Conservation (phyloP, 208 protist genomes). For the Leishmania lainsoni region DNA sequence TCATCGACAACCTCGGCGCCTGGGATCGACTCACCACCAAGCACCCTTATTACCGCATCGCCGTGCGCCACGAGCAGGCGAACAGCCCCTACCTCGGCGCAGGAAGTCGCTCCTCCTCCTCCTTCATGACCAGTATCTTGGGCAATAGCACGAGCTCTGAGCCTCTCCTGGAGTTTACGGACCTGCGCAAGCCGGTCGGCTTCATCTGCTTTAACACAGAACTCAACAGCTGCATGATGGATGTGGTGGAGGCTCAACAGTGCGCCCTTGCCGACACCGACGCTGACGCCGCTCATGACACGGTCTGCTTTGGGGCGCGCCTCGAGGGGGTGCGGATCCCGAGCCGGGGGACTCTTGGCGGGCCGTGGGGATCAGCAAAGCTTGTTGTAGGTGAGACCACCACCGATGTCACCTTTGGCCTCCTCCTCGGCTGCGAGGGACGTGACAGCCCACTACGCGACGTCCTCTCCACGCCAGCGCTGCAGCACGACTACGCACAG, state of each 20-base stretch:
- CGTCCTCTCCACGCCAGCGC: constrained; percentile 42
- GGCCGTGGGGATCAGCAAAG: constrained; percentile 46
- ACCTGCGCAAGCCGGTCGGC: constrained; percentile 78
- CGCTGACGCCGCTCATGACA: constrained; percentile 27
- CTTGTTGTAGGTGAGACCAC: constrained; percentile 32
- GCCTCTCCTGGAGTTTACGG: constrained; percentile 80
- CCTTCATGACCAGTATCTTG: constrained; percentile 58
- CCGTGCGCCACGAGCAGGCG: constrained; percentile 79
- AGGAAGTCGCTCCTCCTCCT: constrained; percentile 43
- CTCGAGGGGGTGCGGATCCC: constrained; percentile 54
- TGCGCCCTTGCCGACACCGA: background rate
- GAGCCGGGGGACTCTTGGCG: constrained; percentile 38
- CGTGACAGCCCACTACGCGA: constrained; percentile 77
- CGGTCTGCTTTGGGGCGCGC: constrained; percentile 55
- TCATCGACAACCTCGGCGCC: constrained; percentile 76
- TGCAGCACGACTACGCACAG: constrained; percentile 87
- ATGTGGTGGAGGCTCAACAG: constrained; percentile 61
- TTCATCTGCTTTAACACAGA: constrained; percentile 86
- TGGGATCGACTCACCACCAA: constrained; percentile 76
- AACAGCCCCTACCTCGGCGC: constrained; percentile 60
- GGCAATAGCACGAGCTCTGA: constrained; percentile 47
- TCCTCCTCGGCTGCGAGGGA: constrained; percentile 86
- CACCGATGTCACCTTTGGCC: constrained; percentile 40
- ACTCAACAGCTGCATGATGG: constrained; percentile 62
- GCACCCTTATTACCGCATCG: constrained; percentile 88